Base-by-base conservation (phyloP, 2,329 filamentous ascomycete genomes). In the Sordariomycetes sp. region DNA sequence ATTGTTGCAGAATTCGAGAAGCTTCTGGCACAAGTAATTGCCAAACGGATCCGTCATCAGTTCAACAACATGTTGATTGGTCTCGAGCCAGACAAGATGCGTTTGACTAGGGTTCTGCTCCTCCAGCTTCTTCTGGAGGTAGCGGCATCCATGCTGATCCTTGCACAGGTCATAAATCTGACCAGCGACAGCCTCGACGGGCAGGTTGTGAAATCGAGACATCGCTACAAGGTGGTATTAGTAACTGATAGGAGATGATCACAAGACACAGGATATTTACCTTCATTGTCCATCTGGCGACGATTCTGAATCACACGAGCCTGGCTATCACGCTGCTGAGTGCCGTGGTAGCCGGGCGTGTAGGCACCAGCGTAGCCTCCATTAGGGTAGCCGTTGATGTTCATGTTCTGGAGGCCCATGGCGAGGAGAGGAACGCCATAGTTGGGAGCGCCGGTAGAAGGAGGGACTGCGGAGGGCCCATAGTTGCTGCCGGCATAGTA, bases 1-100 rank as follows among this genome's bases (percentile, higher is more conserved):
- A 66, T 97, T 89, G 68, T 89, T 95, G 74, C 90, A 92, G 70
- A 86, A 95, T 74, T 99, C 94, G 35, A 99, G 81, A 61, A 99
- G 78, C 80, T 97, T 99, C 77, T 99, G 94, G 77, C 92, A 97
- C 63, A 99, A 84, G 72, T 99, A 99, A 77, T 99, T 99, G 69
- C 94, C 94, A 70, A 99, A 99, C 10, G 94, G 92, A 72, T 99
- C 92, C 60, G 90, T 96, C 94, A 99, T 99, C 62, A 99, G 79
- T 75, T 99, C 94, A 61, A 95, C 86, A 64, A 99, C 91, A 69
- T 97, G 90, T 67, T 87, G 81, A 68, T 92, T 90, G 56, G 91
- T 96, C 76, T 99, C 94, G 34, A 86, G 77, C 78, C 95, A 99
- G 69, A 99, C 97, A 76, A 91, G 85, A 69, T 95, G 87, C 55